Conservation (phyloP, 345 rosid genomes). For the Abelmoschus esculentus region DNA sequence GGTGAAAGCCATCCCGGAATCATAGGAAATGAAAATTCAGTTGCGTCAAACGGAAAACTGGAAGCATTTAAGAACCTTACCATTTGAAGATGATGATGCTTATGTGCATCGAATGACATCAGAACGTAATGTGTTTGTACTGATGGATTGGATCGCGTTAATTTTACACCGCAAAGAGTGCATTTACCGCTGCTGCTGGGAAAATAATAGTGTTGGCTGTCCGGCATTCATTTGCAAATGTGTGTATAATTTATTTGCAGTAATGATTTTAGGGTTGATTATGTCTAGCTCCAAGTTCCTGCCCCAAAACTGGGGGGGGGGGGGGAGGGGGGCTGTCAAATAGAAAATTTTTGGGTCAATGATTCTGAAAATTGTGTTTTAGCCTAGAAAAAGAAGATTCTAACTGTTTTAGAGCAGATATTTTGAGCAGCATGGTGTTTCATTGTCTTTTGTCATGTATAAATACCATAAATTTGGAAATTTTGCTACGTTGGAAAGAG, state of each 20-base stretch:
- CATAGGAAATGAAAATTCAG: slow-evolving; percentile 30
- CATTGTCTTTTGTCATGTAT: slow-evolving; percentile 21
- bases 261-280: slow-evolving; percentile 20
- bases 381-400: slow-evolving; percentile 15
- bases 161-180: neutral
- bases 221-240: slow-evolving; percentile 31
- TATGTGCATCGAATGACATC: slow-evolving; percentile 9
- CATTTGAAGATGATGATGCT: slow-evolving; percentile 21
- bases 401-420: slow-evolving; percentile 13
- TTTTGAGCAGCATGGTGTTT: slow-evolving; percentile 37
- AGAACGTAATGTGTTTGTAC: neutral
- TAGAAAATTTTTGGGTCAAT: slow-evolving; percentile 16
- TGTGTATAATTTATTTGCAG: slow-evolving; percentile 41
- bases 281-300: slow-evolving; percentile 18
- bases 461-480: slow-evolving; percentile 31
- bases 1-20: slow-evolving; percentile 29
- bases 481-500: slow-evolving; percentile 31
- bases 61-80: slow-evolving; percentile 56
- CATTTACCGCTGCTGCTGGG: neutral
- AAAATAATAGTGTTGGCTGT: neutral
- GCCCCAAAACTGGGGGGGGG: slow-evolving; percentile 1
- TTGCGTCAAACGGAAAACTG: slow-evolving; percentile 61
- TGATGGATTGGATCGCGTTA: neutral
- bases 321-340: neutral
- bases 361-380: slow-evolving; percentile 11